These are phyloP conservation scores for Aureobasidium namibiae DNA, from an alignment of 2,329 filamentous ascomycete species.

Conservation along the genomic window DNA sequence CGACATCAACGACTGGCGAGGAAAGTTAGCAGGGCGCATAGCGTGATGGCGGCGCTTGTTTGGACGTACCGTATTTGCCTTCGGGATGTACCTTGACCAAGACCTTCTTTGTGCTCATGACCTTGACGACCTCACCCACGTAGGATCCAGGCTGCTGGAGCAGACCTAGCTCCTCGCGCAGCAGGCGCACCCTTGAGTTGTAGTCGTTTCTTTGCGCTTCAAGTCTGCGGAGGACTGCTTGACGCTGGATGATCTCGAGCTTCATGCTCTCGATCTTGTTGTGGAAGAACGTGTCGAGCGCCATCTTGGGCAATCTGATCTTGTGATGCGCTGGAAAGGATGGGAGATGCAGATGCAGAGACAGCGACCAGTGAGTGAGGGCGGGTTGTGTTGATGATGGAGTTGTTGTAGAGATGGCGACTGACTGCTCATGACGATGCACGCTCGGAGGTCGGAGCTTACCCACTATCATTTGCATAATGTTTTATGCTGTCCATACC, in stretches of 20 bases:
- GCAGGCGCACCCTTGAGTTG: conserved; percentile 90
- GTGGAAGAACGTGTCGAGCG: conserved; percentile 98
- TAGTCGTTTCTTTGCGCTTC: conserved; percentile 99
- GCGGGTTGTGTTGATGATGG: conserved; percentile 3
- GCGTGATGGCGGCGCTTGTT: not conserved
- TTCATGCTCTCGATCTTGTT: conserved; percentile 99
- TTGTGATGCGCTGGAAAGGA: not conserved
- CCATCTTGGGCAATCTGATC: conserved; percentile 57
- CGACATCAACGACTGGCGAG: conserved; percentile 77
- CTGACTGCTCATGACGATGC: conserved; percentile 1
- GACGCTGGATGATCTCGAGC: conserved; percentile 98
- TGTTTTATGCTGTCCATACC: not conserved
- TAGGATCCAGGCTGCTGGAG: conserved; percentile 97
- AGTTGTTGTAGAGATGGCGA: conserved; percentile 3
- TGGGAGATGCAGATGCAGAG: not conserved
- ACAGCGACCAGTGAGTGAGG: not conserved
- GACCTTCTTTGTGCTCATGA: conserved; percentile 99
- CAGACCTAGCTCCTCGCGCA: conserved; percentile 90
- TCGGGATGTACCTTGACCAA: conserved; percentile 98
- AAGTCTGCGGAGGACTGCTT: conserved; percentile 86
- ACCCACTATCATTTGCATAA: too few species aligned
- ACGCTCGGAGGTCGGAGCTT: not conserved
- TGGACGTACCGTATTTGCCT: conserved; percentile 87
- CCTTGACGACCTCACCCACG: conserved; percentile 98
- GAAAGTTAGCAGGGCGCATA: not conserved